A percentile compares a stretch with the other conserved stretches of the same genome.
These are phyloP conservation scores for Tricholoma terreum DNA, from an alignment of 768 basidiomycete genomes.

Conservation along the genomic window DNA sequence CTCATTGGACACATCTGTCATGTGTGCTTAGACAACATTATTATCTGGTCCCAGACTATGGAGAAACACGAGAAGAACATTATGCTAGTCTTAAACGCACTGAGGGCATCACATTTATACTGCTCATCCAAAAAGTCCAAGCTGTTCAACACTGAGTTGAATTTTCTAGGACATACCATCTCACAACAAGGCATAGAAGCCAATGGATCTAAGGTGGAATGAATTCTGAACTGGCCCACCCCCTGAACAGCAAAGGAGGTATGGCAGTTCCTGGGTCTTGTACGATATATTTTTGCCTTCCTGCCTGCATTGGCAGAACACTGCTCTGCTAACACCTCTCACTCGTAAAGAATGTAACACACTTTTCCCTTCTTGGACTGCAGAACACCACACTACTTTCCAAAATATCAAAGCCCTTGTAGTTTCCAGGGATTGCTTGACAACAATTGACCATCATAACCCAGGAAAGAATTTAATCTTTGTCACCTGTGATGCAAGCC, in stretches of 20 bases:
- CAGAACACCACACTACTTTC: no score
- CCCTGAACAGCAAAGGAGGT: no score
- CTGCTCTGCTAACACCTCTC: not conserved
- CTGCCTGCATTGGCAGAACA: constrained; percentile 1
- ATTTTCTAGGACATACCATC: not conserved
- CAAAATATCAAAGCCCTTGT: no score
- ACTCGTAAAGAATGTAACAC: no score
- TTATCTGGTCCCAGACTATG: constrained; percentile 39
- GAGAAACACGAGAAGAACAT: constrained; percentile 31
- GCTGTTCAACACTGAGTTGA: not conserved
- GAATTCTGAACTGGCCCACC: constrained; percentile 20
- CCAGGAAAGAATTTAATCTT: no score
- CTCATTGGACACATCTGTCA: constrained; percentile 39
- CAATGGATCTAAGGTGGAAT: constrained; percentile 1
- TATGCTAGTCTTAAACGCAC: constrained; percentile 19
- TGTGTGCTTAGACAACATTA: no score
- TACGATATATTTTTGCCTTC: constrained; percentile 13
- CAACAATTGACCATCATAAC: no score
- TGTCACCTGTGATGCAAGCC: no score
- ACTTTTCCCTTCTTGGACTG: no score
- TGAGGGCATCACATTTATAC: not conserved
- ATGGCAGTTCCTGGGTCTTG: constrained; percentile 13
- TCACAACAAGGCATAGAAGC: not conserved
- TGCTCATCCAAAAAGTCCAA: not conserved
- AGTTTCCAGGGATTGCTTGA: no score